Base-by-base conservation (phyloP, 805 yeast species). In the Cyberlindnera amylophila region DNA sequence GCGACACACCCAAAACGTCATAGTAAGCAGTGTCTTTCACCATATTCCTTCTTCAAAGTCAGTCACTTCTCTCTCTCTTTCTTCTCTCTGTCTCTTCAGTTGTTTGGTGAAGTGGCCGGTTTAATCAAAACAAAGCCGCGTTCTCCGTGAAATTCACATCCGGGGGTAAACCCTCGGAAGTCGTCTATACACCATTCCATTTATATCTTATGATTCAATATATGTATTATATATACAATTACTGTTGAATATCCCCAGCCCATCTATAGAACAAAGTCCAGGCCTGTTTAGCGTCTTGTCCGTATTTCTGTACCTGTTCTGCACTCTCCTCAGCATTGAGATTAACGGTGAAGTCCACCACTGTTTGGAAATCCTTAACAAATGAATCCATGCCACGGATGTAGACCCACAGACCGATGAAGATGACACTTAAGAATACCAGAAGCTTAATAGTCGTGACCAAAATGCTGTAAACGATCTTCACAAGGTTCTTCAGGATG, bases 1-100 rank as follows among this genome's bases (percentile, higher is more conserved):
- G 72, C 19, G 65, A 53, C 14, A 91, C 82, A 29, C 78, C 86
- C 38, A 93, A 68, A 13, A 81, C 63, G 51, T 93, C 99, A 63
- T 93, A 93, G 64, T 91, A 93, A 10, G 74, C 77, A 0, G 95
- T 84, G 54, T 90, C 97, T 50, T 79, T 54, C 13, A 54, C 59
- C 59, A 54, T 54, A 17, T 17, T 32, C 24, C 7, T 11, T 23
- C 11, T n/a, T n/a, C n/a, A n/a, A n/a, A n/a, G n/a, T n/a, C n/a
- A n/a, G n/a, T n/a, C n/a, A n/a, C n/a, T n/a, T n/a, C n/a, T n/a
- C n/a, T n/a, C n/a, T n/a, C n/a, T n/a, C n/a, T n/a, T n/a, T n/a
- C n/a, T n/a, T n/a, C n/a, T n/a, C n/a, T n/a, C n/a, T n/a, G n/a
- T n/a, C n/a, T n/a, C n/a, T n/a, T n/a, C n/a, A n/a, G n/a, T n/a